These are phyloP conservation scores for Neurospora crassa DNA, from an alignment of 2,329 filamentous ascomycete genomes.

Conservation along the genomic window DNA sequence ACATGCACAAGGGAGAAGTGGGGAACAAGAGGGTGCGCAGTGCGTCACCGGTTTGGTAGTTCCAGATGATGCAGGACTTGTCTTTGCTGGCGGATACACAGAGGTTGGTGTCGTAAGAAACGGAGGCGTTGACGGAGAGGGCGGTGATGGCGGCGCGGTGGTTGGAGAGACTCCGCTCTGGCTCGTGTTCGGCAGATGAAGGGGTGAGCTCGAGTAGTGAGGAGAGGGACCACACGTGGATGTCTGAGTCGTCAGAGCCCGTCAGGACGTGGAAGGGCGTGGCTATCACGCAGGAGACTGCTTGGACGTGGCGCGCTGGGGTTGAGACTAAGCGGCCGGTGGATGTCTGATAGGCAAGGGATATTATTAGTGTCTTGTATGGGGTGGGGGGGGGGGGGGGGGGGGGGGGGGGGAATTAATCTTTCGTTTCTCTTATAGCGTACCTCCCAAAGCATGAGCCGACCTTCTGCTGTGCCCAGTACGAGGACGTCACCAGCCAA, in stretches of 20 bases:
- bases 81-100: constrained; percentile 78
- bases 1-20: constrained; percentile 59
- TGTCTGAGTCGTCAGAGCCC: constrained; percentile 75
- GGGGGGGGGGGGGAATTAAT: too few species aligned
- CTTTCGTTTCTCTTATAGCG: neutral
- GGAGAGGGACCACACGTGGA: constrained; percentile 84
- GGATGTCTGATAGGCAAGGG: constrained; percentile 42
- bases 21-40: constrained; percentile 77
- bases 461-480: constrained; percentile 75
- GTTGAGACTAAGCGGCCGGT: constrained; percentile 71
- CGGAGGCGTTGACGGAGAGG: constrained; percentile 53
- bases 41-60: constrained; percentile 69
- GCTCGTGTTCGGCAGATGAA: constrained; percentile 50
- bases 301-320: constrained; percentile 68
- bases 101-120: constrained; percentile 62
- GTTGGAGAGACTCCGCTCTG: constrained; percentile 66
- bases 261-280: constrained; percentile 67
- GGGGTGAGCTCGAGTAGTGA: constrained; percentile 53
- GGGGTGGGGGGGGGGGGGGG: too few species aligned
- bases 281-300: constrained; percentile 65
- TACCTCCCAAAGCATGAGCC: constrained; percentile 90
- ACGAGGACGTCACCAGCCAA: constrained; percentile 65
- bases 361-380: constrained; percentile 11
- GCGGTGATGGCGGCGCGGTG: constrained; percentile 67
- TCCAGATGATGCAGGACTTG: constrained; percentile 87